These are phyloP conservation scores for Cladochytrium replicatum DNA, from an alignment of 192 early-diverging fungal species.

Conservation along the genomic window DNA sequence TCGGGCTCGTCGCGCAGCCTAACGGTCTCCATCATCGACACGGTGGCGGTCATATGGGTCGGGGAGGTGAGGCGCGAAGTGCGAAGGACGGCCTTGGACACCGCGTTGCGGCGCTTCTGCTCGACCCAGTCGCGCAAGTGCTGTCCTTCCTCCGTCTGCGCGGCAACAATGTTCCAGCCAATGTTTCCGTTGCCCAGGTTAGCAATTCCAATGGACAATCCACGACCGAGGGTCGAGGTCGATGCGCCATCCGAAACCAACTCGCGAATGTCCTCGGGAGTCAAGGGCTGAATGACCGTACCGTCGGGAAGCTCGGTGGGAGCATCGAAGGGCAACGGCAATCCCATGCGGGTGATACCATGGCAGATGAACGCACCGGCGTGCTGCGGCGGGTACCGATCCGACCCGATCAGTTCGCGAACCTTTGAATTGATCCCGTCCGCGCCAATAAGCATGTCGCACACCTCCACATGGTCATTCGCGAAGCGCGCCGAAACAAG, in stretches of 20 bases:
- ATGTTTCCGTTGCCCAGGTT: conserved; percentile 43
- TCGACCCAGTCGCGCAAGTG: conserved; percentile 17
- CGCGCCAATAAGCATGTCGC: conserved; percentile 33
- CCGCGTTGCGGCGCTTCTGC: conserved; percentile 1
- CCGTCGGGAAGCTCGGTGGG: conserved; percentile 16
- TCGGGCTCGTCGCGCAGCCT: conserved; percentile 1
- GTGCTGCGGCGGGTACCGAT: conserved; percentile 20
- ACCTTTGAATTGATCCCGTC: conserved; percentile 41
- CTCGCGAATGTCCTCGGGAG: conserved; percentile 16
- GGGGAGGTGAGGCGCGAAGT: conserved; percentile 8
- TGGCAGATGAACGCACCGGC: conserved; percentile 24
- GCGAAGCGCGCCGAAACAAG: conserved; percentile 26
- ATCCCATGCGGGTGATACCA: conserved; percentile 27
- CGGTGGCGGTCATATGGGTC: background rate
- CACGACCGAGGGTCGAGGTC: conserved; percentile 23
- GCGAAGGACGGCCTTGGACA: background rate
- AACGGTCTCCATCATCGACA: conserved; percentile 2
- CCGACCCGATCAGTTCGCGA: conserved; percentile 19
- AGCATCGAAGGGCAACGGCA: conserved; percentile 20
- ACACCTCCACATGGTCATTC: conserved; percentile 26
- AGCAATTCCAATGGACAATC: conserved; percentile 31
- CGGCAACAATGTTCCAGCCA: conserved; percentile 36
- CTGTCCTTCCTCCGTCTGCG: conserved; percentile 26
- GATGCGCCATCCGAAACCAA: conserved; percentile 32
- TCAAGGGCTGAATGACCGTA: conserved; percentile 19